Evolutionary conservation across 2,329 filamentous ascomycete species (phyloP).

Genomic region (Penicillium brasilianum): DNA sequence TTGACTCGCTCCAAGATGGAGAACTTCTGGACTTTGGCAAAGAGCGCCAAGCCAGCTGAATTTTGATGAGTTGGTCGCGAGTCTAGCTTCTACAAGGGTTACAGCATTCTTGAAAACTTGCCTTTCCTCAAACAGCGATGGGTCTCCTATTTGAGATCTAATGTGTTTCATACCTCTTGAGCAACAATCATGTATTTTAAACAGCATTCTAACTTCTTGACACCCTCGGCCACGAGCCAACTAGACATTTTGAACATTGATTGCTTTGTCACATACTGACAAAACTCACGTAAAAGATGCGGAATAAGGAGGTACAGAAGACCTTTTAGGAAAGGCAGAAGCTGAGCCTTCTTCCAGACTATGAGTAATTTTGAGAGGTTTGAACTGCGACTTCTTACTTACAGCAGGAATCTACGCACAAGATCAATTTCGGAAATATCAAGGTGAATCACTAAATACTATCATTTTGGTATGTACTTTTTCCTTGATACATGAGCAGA

Average conservation of each 20-base stretch:
- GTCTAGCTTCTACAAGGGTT: not conserved
- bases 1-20: constrained; percentile 85
- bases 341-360: not conserved
- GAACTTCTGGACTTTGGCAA: constrained; percentile 91
- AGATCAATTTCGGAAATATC: not conserved
- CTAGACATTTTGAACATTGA: not conserved
- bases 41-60: constrained; percentile 59
- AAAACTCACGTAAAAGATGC: not conserved
- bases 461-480: constrained; percentile 21
- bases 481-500: constrained; percentile 11
- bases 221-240: not conserved
- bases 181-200: constrained; percentile 11
- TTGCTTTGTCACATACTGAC: not conserved
- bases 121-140: not conserved
- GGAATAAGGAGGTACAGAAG: not conserved
- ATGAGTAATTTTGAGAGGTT: too few species aligned
- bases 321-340: not conserved
- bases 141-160: not conserved
- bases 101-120: not conserved
- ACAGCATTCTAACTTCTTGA: not conserved
- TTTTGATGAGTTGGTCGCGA: constrained; percentile 21
- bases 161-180: constrained; percentile 1
- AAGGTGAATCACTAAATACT: not conserved
- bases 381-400: too few species aligned
- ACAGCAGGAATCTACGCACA: not conserved